Base-by-base conservation (phyloP, 2,329 filamentous ascomycete genomes). In the Chaetomium strumarium region DNA sequence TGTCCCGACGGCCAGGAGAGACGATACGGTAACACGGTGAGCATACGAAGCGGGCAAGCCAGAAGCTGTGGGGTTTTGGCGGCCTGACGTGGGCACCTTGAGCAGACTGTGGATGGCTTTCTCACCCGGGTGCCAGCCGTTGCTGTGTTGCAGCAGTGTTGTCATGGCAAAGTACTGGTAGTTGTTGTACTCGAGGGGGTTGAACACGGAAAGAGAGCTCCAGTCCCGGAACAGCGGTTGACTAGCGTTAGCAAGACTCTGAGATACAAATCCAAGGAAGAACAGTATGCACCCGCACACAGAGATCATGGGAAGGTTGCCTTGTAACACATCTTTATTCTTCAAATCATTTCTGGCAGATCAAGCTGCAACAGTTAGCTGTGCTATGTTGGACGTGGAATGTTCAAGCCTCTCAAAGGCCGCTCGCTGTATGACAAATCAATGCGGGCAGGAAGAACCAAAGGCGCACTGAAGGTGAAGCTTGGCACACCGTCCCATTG, bases 1-100 rank as follows among this genome's bases (percentile, higher is more conserved):
- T 0, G 86, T 80, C 1, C 89, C 89, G 16, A 95, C 69, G 0
- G 87, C 88, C 13, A 93, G 72, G 8, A 93, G 73, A 1, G 87
- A 83, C 0, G 81, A 83, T 14, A 70, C 70, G 46, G 77, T 73
- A 3, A 90, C 74, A 56, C 87, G 77, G 56, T 75, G 71, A 1
- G 75, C 80, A 19, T 85, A 84, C 14, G 80, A 74, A 5, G 75
- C 73, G 0, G 81, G 81, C 1, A 93, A 75, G 49, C 81, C 81
- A 1, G 77, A 72, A 1, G 76, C 68, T 0, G 86, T 90, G 0
- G 88, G 88, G 62, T 93, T 91, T 44, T 79, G 74, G 14, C 42
- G 39, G 16, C 52, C 55, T 14, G 58, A 64, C 2, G 69, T 65
- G 0, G 84, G 82, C 0, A 84, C 73, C 33, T 72, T 75, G 52